A percentile compares a stretch with the other conserved stretches of the same genome.
phyloP scores from a whole-genome alignment of 2,329 filamentous ascomycete species.

The Apiospora pterosperma region DNA sequence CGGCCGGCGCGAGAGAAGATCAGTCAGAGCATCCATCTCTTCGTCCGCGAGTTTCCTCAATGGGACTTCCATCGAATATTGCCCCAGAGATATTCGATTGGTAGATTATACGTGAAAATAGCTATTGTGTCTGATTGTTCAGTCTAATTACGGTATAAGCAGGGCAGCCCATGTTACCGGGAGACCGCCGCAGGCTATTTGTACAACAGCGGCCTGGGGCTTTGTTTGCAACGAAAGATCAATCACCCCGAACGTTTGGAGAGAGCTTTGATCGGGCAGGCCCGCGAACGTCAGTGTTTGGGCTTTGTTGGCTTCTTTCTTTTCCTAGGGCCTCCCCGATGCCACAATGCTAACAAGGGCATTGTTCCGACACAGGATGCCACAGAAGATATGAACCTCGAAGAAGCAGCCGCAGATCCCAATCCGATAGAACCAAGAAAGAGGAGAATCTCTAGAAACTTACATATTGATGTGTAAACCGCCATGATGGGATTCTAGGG shows the following conservation, averaged over 20 bases:
- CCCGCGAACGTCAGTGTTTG: neutral
- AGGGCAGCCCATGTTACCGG: neutral
- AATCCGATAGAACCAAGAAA: neutral
- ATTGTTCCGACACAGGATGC: neutral
- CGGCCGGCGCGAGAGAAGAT: slow-evolving; percentile 34
- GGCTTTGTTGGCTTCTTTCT: neutral
- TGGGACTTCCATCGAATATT: slow-evolving; percentile 16
- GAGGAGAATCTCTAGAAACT: neutral
- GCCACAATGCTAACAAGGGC: neutral
- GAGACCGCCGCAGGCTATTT: neutral
- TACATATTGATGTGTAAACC: neutral
- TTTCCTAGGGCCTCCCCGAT: neutral
- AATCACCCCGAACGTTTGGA: neutral
- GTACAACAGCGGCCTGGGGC: neutral
- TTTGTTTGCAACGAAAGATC: neutral
- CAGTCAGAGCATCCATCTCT: slow-evolving; percentile 30
- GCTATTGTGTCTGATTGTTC: neutral
- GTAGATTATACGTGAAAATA: neutral
- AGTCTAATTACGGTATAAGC: neutral
- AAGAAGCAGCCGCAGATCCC: neutral
- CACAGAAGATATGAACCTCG: neutral
- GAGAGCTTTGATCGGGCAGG: neutral
- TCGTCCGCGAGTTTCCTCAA: slow-evolving; percentile 21
- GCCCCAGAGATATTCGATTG: neutral
- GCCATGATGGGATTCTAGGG: neutral